Base-by-base conservation (phyloP, 2,329 filamentous ascomycete genomes). In the Exutisphaerella laricina region DNA sequence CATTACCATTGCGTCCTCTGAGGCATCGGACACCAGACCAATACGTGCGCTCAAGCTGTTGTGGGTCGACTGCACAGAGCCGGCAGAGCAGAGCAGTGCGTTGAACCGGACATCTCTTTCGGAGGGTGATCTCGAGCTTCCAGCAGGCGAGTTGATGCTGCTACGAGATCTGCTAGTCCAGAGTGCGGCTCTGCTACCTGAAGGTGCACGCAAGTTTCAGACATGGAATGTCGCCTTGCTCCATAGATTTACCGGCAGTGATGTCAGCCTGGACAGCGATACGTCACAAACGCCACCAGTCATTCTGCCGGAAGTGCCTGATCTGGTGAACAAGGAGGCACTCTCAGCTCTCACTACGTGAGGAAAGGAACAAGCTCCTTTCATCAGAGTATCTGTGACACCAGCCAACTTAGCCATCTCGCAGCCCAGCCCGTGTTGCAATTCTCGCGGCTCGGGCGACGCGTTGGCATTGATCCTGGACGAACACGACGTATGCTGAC, bases 1-100 rank as follows among this genome's bases (percentile, higher is more conserved):
- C 45, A 66, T 81, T 29, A 69, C 69, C 38, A 75, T 79, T 49
- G 78, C 78, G 1, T 73, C 68, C 7, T 71, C 70, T 13, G 48
- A 44, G 2, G 50, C 60, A 1, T 41, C 52, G 3, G 20, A 35
- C 7, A 4, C 34, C 6, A 63, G 69, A 31, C 68, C 70, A 2
- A 63, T 66, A 1, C 69, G 74, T n/a, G 75, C 74, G 1, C 69
- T 77, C 64, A 82, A 80, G 51, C 63, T 80, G 14, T 71, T 81
- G 44, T 80, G 72, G 56, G 42, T 59, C 61, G 47, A 49, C 12
- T 44, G 39, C 16, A 17, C 26, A n/a, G 44, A 42, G 35, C 30
- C 48, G 31, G 21, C 45, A 6, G 26, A 40, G 23, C 45, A 40
- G 13, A 29, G 31, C 26, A 43, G 46, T 13, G 43, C 46, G 12